Percentiles rank a stretch among this genome's conserved stretches.
Evolutionary conservation across 495 filamentous ascomycete genomes (phyloP).

Genomic region (Penicillium longicatenatum): DNA sequence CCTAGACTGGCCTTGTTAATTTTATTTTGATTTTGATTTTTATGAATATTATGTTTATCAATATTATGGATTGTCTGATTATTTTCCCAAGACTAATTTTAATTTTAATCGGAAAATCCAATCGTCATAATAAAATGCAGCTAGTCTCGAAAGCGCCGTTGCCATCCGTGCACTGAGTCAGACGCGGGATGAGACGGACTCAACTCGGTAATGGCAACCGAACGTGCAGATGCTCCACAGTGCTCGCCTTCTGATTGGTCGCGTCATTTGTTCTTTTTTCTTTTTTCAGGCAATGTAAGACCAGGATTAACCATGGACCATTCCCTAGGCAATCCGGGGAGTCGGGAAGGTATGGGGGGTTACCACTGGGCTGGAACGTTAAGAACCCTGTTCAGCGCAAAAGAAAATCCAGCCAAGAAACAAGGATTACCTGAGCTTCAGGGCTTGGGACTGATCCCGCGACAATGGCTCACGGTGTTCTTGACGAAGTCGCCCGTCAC

Average conservation of each 20-base stretch:
- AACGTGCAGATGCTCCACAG: constrained; percentile 11
- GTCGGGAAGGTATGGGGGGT: neutral
- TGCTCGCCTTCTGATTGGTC: neutral
- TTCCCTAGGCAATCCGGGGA: constrained; percentile 1
- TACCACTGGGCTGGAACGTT: neutral
- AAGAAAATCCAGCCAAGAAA: neutral
- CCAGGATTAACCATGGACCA: neutral
- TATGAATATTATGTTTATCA: too few species aligned
- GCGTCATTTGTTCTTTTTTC: neutral
- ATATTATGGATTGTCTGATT: too few species aligned
- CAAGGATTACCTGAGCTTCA: too few species aligned
- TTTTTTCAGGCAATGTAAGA: neutral
- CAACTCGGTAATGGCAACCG: constrained; percentile 31
- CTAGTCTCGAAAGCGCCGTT: constrained; percentile 16
- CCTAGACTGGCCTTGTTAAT: neutral
- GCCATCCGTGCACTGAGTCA: constrained; percentile 23
- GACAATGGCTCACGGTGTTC: neutral
- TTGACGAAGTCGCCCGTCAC: neutral
- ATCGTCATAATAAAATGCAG: neutral
- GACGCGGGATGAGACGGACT: constrained; percentile 19
- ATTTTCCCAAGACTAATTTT: neutral
- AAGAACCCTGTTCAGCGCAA: neutral
- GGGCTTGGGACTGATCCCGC: neutral
- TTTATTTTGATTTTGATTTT: neutral
- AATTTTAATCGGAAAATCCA: neutral